Evolutionary conservation across 768 basidiomycete genomes (phyloP), one percentile per base, ranked within the genome.

Genomic region (Leccinum boreale): DNA sequence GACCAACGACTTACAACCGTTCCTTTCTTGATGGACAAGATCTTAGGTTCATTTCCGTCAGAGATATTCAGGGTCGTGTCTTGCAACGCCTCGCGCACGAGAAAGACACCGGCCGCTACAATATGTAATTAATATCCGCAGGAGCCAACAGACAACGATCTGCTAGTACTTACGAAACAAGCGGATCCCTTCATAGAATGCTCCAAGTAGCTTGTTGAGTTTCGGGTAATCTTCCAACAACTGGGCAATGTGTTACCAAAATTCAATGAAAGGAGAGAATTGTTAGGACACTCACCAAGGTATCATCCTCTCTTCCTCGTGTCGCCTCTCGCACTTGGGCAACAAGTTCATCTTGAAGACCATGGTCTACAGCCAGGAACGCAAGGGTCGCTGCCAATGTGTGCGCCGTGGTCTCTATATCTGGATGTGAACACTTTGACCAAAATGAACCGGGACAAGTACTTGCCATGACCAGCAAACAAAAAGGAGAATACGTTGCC

Each of bases 401-500:
- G 15, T 69, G 65, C 17, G 73, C 62, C 3, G 71, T 77, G 2
- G 74, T 75, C 51, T 76, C 73, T 74, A 58, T 8, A 31, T 8
- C 15, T 6, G n/a, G 3, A 42, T 28, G 15, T 52, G 17, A 59
- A n/a, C 10, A 33, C 49, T 52, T 31, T 44, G 42, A 12, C 33
- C 31, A 44, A n/a, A 23, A 29, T 26, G 9, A 31, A 46, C 31
- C n/a, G 12, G 29, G 50, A 12, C 3, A 46, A 45, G 29, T 12
- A 59, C 71, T 36, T 58, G 78, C 83, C 84, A 65, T 85, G 82
- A 12, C 85, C 85, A 46, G 85, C 83, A 42, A 85, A 79, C 23
- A 87, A 69, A 64, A 82, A 72, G 11, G 77, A 61, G 59, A 77
- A 84, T 1, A 82, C 64, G 51, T 84, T 85, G 5, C 82, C 83